These are phyloP conservation scores for Yarrowia sp. DNA, from an alignment of 805 yeast species.

Conservation along the genomic window DNA sequence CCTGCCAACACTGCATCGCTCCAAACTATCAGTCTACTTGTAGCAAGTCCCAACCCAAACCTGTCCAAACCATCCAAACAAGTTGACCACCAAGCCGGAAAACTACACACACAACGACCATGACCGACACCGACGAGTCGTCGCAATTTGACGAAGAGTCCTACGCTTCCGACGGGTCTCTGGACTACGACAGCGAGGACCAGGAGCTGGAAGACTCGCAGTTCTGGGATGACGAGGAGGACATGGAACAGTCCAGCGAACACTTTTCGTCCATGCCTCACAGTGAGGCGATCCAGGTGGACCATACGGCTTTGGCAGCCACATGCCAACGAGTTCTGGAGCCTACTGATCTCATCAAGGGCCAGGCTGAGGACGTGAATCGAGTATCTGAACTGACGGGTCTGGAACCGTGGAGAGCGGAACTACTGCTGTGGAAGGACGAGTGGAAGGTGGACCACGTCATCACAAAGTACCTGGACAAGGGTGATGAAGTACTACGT, in stretches of 20 bases:
- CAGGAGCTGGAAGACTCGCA: slow-evolving; percentile 15
- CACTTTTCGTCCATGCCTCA: neutral
- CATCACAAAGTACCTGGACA: slow-evolving; percentile 18
- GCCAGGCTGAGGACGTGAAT: neutral
- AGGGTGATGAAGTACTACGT: neutral
- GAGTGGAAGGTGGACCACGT: slow-evolving; percentile 26
- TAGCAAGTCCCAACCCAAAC: slow-evolving; percentile 17
- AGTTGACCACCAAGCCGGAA: no score
- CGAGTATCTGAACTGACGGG: slow-evolving; percentile 14
- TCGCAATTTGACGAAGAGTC: slow-evolving; percentile 14
- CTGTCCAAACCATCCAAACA: no score
- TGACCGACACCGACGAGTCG: slow-evolving; percentile 19
- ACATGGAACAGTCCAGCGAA: neutral
- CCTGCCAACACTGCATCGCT: neutral
- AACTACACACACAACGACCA: neutral
- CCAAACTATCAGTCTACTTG: neutral
- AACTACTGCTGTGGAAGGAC: slow-evolving; percentile 22
- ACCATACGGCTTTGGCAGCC: neutral
- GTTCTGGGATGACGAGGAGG: slow-evolving; percentile 10
- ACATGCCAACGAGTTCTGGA: neutral
- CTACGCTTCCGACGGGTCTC: neutral
- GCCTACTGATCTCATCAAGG: neutral
- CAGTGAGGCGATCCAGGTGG: slow-evolving; percentile 3
- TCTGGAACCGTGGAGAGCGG: slow-evolving; percentile 11
- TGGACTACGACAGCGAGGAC: slow-evolving; percentile 14